Base-by-base conservation (phyloP, 2,329 filamentous ascomycete species). In the Penicillium sumatraense region DNA sequence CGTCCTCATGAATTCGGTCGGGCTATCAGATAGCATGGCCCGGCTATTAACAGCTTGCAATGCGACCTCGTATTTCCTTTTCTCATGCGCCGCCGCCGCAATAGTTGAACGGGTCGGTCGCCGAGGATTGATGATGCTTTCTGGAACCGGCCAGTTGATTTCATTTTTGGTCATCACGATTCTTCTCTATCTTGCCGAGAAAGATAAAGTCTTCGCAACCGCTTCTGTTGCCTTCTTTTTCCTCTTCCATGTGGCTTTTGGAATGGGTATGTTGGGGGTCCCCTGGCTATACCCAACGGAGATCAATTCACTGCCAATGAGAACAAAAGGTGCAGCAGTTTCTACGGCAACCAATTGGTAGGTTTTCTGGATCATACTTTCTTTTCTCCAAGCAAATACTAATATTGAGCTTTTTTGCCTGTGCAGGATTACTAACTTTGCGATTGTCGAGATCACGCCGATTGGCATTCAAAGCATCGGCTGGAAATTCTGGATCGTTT, bases 141-240 rank as follows among this genome's bases (percentile, higher is more conserved):
- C 75, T 5, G 75, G 79, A n/a, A 69, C 72, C 6, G 81, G 77
- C 9, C 81, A 79, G 54, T 78, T 75, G 1, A 72, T 78, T 11
- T 83, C 80, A 61, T 82, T 78, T 71, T 71, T 79, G 16, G 64
- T 80, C 8, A 82, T 82, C 48, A 75, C 78, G 0, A 78, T 79
- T 16, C 69, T 77, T 0, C 70, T 79, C 11, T 41, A 29, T 13
- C 41, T 45, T 1, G 23, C 36, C 2, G 46, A 56, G 24, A 54
- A 3, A 49, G 31, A 23, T 18, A 47, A 18, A 49, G 47, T 14
- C 44, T 49, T 31, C 10, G 58, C 51, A 10, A 49, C 47, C 23
- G 56, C 53, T 3, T 60, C 56, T 3, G 49, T 60, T 2, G 56
- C 51, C 4, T 58, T 60, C 21, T 58, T 60, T 48, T 60, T 60